phyloP scores from a whole-genome alignment of 2,329 filamentous ascomycete genomes.

The Microcera coccophila region DNA sequence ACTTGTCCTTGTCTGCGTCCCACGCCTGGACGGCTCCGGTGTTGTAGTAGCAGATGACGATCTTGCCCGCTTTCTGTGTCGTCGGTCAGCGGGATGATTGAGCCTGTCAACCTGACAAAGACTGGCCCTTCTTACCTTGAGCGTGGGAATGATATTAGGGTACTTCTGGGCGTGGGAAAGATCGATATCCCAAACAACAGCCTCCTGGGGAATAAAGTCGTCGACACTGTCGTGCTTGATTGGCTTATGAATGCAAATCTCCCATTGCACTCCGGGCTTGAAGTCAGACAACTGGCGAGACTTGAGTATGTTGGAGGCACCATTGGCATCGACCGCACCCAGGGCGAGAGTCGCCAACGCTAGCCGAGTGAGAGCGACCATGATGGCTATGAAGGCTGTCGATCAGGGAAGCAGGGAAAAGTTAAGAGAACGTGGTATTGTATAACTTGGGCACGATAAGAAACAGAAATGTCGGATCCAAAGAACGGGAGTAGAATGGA shows the following conservation, averaged over 20 bases:
- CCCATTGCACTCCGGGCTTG: conserved; percentile 30
- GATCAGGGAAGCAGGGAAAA: too few relatives aligned
- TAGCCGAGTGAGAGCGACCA: conserved; percentile 16
- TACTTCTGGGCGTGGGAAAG: conserved; percentile 25
- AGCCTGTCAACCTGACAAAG: background rate
- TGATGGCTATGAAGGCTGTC: too few relatives aligned
- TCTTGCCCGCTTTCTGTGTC: conserved; percentile 26
- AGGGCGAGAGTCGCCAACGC: conserved; percentile 15
- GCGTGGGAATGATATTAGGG: conserved; percentile 25
- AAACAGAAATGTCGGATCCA: too few relatives aligned
- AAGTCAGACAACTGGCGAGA: conserved; percentile 14
- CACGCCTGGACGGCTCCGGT: conserved; percentile 29
- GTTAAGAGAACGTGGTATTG: too few relatives aligned
- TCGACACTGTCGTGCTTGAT: conserved; percentile 24
- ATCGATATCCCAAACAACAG: conserved; percentile 32
- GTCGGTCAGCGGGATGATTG: background rate
- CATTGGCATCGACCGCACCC: conserved; percentile 10
- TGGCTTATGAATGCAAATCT: conserved; percentile 30
- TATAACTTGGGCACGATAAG: too few relatives aligned
- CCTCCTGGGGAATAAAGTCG: conserved; percentile 25
- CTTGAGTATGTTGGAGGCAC: background rate
- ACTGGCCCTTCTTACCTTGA: too few relatives aligned
- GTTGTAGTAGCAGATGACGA: conserved; percentile 35
- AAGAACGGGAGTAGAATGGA: too few relatives aligned
- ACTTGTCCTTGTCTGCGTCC: conserved; percentile 25